Conservation (phyloP, 192 early-diverging fungal genomes). For the Backusella sp. region DNA sequence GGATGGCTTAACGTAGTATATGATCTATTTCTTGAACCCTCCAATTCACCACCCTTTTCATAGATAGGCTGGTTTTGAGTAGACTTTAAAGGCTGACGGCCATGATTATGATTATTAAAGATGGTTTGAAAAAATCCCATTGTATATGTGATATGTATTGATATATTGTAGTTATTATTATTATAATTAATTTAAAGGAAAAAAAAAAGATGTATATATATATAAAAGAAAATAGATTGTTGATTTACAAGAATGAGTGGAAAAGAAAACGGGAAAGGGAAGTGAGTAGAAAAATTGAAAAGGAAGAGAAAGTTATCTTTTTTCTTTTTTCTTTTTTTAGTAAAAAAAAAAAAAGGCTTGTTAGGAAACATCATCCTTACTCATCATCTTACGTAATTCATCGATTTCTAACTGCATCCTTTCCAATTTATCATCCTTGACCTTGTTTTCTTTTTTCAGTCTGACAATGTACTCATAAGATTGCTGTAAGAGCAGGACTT, state of each 20-base stretch:
- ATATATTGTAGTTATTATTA: neutral
- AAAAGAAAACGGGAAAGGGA: neutral
- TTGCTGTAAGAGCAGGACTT: conserved; percentile 76
- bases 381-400: conserved; percentile 11
- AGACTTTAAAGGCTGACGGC: neutral
- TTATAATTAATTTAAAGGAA: neutral
- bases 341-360: neutral
- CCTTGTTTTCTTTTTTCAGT: conserved; percentile 42
- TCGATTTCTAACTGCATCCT: conserved; percentile 31
- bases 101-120: conserved; percentile 3
- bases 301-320: neutral
- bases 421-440: conserved; percentile 37
- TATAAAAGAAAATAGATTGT: neutral
- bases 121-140: conserved; percentile 16
- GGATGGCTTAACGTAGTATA: neutral
- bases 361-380: neutral
- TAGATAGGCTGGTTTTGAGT: neutral
- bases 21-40: neutral
- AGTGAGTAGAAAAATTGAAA: neutral
- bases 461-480: conserved; percentile 60
- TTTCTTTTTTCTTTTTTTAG: neutral
- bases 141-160: neutral
- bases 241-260: neutral
- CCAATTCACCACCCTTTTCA: neutral
- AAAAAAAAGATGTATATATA: neutral